Evolutionary conservation across 495 filamentous ascomycete species (phyloP).

Genomic region (Aspergillus nidulans): DNA sequence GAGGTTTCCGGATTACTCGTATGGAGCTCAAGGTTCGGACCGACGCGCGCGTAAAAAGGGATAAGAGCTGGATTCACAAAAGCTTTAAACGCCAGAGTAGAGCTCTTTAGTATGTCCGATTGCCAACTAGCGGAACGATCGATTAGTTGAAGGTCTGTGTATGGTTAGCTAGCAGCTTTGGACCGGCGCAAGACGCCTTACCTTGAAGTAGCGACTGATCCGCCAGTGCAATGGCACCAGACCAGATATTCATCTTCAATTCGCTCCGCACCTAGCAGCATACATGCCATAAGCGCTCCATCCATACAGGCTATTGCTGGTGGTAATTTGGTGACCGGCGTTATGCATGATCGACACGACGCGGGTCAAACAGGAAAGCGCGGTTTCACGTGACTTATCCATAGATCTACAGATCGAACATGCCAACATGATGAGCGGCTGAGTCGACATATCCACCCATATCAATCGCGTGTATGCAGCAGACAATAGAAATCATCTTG

Average conservation of each 20-base stretch:
- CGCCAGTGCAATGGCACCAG: slow-evolving; percentile 30
- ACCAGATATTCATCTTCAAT: slow-evolving; percentile 38
- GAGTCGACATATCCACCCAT: not conserved
- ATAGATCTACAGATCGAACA: not conserved
- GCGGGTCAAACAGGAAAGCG: slow-evolving; percentile 6
- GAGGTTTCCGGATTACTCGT: slow-evolving; percentile 31
- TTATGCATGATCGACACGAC: slow-evolving; percentile 3
- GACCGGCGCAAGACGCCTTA: slow-evolving; percentile 16
- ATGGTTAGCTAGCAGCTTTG: slow-evolving; percentile 12
- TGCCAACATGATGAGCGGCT: not conserved
- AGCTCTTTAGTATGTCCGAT: slow-evolving; percentile 34
- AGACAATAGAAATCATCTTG: not conserved
- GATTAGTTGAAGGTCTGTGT: slow-evolving; percentile 34
- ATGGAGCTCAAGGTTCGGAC: slow-evolving; percentile 47
- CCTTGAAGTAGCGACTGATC: slow-evolving; percentile 32
- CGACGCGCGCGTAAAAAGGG: slow-evolving; percentile 46
- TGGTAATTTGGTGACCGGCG: not conserved
- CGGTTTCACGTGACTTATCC: slow-evolving; percentile 7
- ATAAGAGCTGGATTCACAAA: slow-evolving; percentile 46
- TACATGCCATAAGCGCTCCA: slow-evolving; percentile 12
- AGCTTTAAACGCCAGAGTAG: slow-evolving; percentile 35
- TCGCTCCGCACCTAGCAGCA: not conserved
- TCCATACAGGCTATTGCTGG: not conserved
- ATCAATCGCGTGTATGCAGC: not conserved
- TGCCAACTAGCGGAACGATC: slow-evolving; percentile 37